Conservation (phyloP, 306 rosid genomes). For the Acacia confusa region DNA sequence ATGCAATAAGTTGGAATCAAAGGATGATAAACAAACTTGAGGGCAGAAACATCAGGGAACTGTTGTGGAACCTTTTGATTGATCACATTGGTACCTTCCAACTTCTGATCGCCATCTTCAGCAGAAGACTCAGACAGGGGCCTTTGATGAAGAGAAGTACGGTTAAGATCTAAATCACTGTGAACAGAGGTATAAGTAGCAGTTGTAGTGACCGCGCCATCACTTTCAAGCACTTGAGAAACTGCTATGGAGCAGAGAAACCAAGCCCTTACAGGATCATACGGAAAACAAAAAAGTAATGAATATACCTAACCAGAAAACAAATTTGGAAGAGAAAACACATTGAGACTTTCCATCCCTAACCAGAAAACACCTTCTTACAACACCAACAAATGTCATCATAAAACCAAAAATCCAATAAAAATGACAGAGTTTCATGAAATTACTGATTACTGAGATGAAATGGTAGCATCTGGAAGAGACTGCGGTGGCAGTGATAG, state of each 20-base stretch:
- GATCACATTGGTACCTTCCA: constrained; percentile 30
- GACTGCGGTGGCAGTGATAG: constrained; percentile 50
- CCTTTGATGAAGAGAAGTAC: constrained; percentile 54
- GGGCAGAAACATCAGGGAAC: constrained; percentile 24
- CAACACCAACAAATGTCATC: not conserved
- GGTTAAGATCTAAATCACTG: constrained; percentile 51
- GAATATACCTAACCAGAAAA: too few relatives aligned
- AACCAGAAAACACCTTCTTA: constrained; percentile 77
- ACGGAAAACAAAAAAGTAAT: too few relatives aligned
- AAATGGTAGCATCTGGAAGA: constrained; percentile 59
- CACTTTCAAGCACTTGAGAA: constrained; percentile 51
- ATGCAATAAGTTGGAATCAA: constrained; percentile 81
- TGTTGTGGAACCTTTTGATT: constrained; percentile 29
- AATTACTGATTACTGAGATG: constrained; percentile 48
- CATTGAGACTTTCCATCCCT: constrained; percentile 92
- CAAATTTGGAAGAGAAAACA: too few relatives aligned
- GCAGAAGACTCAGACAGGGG: constrained; percentile 34
- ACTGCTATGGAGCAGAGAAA: constrained; percentile 51
- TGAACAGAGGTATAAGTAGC: constrained; percentile 15
- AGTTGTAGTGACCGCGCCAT: constrained; percentile 8
- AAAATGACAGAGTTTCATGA: too few relatives aligned
- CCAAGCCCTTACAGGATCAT: not conserved
- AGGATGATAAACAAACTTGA: constrained; percentile 63
- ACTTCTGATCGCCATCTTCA: constrained; percentile 39
- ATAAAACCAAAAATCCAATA: not conserved